phyloP scores from a whole-genome alignment of 176 grass and related monocot genomes.

The Cenchrus fungigraminus region DNA sequence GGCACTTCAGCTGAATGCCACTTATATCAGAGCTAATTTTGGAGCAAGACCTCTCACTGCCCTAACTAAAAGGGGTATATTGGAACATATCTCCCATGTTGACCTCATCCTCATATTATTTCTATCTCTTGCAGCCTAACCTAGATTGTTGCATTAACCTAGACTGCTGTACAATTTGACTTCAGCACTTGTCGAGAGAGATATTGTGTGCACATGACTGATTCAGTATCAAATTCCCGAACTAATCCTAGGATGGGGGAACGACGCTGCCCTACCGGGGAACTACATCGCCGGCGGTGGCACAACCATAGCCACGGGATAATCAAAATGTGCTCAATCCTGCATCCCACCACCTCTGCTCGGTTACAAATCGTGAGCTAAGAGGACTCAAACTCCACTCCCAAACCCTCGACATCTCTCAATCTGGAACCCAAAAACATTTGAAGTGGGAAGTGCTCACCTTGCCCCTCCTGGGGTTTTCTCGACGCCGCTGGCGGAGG shows the following conservation, averaged over 20 bases:
- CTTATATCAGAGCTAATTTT: neutral
- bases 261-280: neutral
- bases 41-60: neutral
- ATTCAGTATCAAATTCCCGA: neutral
- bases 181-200: neutral
- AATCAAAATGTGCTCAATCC: constrained; percentile 2
- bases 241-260: neutral
- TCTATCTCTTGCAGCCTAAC: neutral
- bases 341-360: neutral
- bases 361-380: neutral
- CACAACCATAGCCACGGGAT: neutral
- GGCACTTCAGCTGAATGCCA: neutral
- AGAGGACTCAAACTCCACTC: neutral
- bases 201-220: neutral
- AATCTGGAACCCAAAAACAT: constrained; percentile 4
- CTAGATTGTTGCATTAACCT: neutral
- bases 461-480: constrained; percentile 36
- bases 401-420: neutral
- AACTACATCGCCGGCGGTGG: neutral
- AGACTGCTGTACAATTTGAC: neutral
- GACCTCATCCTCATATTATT: neutral
- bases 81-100: constrained; percentile 6
- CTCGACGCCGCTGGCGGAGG: constrained; percentile 3
- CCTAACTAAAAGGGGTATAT: neutral
- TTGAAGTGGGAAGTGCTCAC: constrained; percentile 22